Base-by-base conservation (phyloP, 73 alveolate species). In the Durusdinium trenchii region DNA sequence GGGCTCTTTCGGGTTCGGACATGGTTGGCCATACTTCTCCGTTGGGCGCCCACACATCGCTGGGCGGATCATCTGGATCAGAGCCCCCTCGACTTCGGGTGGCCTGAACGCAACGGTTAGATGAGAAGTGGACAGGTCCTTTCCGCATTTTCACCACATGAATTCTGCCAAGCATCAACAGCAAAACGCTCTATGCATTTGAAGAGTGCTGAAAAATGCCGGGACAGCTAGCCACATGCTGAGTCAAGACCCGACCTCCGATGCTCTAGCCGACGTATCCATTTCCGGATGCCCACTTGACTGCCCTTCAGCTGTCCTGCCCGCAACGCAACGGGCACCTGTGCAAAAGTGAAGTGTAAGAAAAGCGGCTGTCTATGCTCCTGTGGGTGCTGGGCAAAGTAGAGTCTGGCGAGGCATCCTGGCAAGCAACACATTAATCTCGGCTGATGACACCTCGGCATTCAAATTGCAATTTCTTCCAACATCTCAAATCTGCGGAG, bases 41-140 rank as follows among this genome's bases (percentile, higher is more conserved):
- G 42, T 30, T 12, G 42, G 85, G 38, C 28, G n/a, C 89, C 40
- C 89, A 0, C 43, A 36, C 95, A 86, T 86, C 95, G 23, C 95
- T 86, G 54, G 95, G 95, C 18, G 84, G 64, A 32, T 86, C 95
- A 61, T 86, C 95, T 42, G 76, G 84, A 6, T 45, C 76, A 20
- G 69, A 67, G 32, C 95, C 84, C 9, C 95, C 95, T 7, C 84
- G 76, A 62, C 95, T 86, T 60, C 95, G 60, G 0, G 52, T 42
- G 43, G 18, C 42, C 16, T 1, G 73, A 23, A 60, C 73, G 1
- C n/a, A 32, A 32, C 73, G 30, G 18, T 60, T 23, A 60, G 30
- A 60, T 23, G 18, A 60, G 73, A 32, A 60, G 18, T 23, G 30
- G 30, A 60, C n/a, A 60, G 30, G 73, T 23, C 4, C 30, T 60